Conservation (phyloP, 2,329 filamentous ascomycete species). For the Paracamarosporium sp. region DNA sequence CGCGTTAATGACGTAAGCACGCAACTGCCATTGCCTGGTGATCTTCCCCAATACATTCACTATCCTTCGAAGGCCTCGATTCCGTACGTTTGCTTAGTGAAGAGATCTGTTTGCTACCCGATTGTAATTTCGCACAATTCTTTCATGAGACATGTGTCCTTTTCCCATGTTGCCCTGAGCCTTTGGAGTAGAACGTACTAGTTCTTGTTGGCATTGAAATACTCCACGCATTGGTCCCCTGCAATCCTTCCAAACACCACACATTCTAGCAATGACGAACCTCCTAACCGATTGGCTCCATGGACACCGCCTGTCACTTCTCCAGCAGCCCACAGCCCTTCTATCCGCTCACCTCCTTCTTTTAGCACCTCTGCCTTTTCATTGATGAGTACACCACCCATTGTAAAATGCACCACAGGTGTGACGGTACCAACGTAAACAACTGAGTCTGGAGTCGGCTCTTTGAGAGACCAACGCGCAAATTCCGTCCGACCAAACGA, state of each 20-base stretch:
- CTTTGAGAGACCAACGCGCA: slow-evolving; percentile 62
- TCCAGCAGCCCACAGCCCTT: slow-evolving; percentile 67
- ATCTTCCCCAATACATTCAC: not conserved
- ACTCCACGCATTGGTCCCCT: slow-evolving; percentile 43
- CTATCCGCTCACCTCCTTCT: slow-evolving; percentile 52
- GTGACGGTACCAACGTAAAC: slow-evolving; percentile 67
- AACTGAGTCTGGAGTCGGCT: slow-evolving; percentile 58
- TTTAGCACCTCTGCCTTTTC: slow-evolving; percentile 60
- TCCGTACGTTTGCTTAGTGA: too few relatives aligned
- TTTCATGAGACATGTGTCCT: too few relatives aligned
- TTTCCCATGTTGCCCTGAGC: too few relatives aligned
- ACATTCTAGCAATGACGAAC: slow-evolving; percentile 68
- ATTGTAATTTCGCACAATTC: too few relatives aligned
- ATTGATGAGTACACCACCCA: slow-evolving; percentile 69
- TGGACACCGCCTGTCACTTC: slow-evolving; percentile 71
- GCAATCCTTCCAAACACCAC: slow-evolving; percentile 69
- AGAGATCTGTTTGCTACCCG: too few relatives aligned
- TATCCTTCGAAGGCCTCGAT: too few relatives aligned
- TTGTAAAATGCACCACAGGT: slow-evolving; percentile 70
- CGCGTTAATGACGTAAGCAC: slow-evolving; percentile 9
- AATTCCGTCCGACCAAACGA: slow-evolving; percentile 59
- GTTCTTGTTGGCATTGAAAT: slow-evolving; percentile 2
- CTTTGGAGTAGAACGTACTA: not conserved
- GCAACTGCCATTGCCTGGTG: not conserved
- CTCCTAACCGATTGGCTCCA: slow-evolving; percentile 67